Conservation (phyloP, 805 yeast species). For the Hanseniaspora jakobsenii region DNA sequence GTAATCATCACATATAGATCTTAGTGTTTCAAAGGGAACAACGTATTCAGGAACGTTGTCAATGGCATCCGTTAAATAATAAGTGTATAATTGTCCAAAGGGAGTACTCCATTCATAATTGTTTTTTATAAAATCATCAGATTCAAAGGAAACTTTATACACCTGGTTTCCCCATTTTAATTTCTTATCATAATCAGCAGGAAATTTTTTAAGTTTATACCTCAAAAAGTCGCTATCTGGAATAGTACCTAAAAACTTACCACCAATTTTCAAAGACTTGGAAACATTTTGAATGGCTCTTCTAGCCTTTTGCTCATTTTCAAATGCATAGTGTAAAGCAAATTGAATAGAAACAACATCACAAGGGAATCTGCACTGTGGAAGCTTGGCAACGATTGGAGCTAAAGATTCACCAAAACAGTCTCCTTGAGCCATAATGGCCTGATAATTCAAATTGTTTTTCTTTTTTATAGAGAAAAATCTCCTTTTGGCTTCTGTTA, state of each 20-base stretch:
- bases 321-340: slow-evolving; percentile 90
- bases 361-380: slow-evolving; percentile 61
- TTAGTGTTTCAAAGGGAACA: slow-evolving; percentile 81
- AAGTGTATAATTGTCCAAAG: slow-evolving; percentile 73
- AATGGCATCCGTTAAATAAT: slow-evolving; percentile 80
- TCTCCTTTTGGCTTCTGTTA: slow-evolving; percentile 71
- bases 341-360: slow-evolving; percentile 86
- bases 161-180: slow-evolving; percentile 71
- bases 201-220: slow-evolving; percentile 44
- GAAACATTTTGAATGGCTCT: slow-evolving; percentile 64
- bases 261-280: slow-evolving; percentile 65
- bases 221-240: slow-evolving; percentile 81
- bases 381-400: slow-evolving; percentile 53
- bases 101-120: slow-evolving; percentile 64
- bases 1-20: slow-evolving; percentile 73
- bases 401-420: slow-evolving; percentile 66
- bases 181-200: slow-evolving; percentile 38
- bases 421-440: slow-evolving; percentile 84
- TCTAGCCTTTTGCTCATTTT: slow-evolving; percentile 66
- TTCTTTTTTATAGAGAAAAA: slow-evolving; percentile 41
- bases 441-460: slow-evolving; percentile 49
- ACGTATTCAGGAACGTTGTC: slow-evolving; percentile 95
- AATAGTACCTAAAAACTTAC: slow-evolving; percentile 83
- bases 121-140: slow-evolving; percentile 49
- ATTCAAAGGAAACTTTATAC: slow-evolving; percentile 70